These are phyloP conservation scores for Hygrophoropsis aurantiaca DNA, from an alignment of 768 basidiomycete genomes.

Conservation along the genomic window DNA sequence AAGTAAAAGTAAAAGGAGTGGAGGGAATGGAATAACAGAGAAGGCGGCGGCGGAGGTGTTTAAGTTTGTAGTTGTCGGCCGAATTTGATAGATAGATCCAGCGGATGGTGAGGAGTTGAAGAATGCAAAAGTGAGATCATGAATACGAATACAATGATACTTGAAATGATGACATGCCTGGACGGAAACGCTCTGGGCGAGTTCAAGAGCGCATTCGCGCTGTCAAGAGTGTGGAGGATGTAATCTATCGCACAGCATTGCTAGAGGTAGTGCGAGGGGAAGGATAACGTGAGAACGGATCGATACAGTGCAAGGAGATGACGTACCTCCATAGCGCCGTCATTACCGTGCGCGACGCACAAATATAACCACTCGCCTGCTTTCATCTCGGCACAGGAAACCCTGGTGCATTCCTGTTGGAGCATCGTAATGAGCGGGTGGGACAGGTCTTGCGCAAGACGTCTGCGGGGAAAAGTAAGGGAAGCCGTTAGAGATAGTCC, in stretches of 20 bases:
- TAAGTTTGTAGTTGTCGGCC: too few relatives aligned
- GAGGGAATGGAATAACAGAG: too few relatives aligned
- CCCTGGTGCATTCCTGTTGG: slow-evolving; percentile 84
- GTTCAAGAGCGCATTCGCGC: slow-evolving; percentile 88
- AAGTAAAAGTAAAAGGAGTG: too few relatives aligned
- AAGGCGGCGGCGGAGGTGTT: too few relatives aligned
- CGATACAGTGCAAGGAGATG: too few relatives aligned
- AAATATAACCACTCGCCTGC: slow-evolving; percentile 98
- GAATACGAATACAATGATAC: too few relatives aligned
- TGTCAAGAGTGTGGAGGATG: slow-evolving; percentile 89
- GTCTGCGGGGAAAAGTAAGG: slow-evolving; percentile 50
- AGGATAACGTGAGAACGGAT: too few relatives aligned
- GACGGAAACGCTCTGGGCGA: slow-evolving; percentile 92
- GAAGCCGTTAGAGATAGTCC: too few relatives aligned
- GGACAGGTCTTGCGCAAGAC: slow-evolving; percentile 84
- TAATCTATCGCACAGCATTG: slow-evolving; percentile 99
- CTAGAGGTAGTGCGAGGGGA: too few relatives aligned
- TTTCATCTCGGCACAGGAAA: slow-evolving; percentile 95
- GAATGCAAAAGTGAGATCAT: too few relatives aligned
- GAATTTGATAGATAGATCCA: too few relatives aligned
- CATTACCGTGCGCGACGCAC: slow-evolving; percentile 92
- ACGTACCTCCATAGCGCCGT: slow-evolving; percentile 80
- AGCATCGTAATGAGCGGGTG: slow-evolving; percentile 83
- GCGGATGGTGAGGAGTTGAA: too few relatives aligned
- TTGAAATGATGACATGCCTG: slow-evolving; percentile 48